phyloP scores from a whole-genome alignment of 75 land plant genomes.

The Cunninghamia lanceolata region DNA sequence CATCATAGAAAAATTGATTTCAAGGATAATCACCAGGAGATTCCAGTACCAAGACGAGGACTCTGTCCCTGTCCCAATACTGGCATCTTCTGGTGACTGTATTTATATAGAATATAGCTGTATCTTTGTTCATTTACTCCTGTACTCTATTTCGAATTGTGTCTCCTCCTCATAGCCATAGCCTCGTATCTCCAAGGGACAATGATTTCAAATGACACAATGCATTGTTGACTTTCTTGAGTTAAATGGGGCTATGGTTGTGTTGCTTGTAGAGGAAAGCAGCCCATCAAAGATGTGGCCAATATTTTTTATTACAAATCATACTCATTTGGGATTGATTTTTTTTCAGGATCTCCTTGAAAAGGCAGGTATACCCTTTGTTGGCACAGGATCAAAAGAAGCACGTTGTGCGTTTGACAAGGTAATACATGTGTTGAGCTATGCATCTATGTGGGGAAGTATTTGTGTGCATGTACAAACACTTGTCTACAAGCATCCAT shows the following conservation, averaged over 20 bases:
- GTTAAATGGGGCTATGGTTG: neutral
- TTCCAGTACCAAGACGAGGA: no score
- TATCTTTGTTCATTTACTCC: no score
- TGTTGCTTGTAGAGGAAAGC: neutral
- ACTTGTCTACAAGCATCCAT: neutral
- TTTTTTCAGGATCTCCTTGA: constrained; percentile 69
- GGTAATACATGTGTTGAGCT: constrained; percentile 24
- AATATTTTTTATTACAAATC: neutral
- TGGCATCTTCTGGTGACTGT: no score
- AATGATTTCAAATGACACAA: neutral
- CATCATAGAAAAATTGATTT: neutral
- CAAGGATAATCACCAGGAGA: neutral
- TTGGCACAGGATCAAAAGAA: constrained; percentile 69
- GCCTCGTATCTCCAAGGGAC: no score
- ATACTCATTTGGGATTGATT: constrained; percentile 2
- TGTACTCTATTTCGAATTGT: no score
- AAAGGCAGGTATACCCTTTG: constrained; percentile 61
- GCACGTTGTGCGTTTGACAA: constrained; percentile 77
- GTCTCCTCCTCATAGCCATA: no score
- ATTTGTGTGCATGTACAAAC: neutral
- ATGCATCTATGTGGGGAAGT: neutral
- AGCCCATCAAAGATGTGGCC: neutral
- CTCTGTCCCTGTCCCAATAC: no score
- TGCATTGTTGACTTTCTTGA: neutral
- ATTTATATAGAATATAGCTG: no score